Evolutionary conservation across 2,329 filamentous ascomycete species (phyloP).

Genomic region (Sclerotinia subarctica): DNA sequence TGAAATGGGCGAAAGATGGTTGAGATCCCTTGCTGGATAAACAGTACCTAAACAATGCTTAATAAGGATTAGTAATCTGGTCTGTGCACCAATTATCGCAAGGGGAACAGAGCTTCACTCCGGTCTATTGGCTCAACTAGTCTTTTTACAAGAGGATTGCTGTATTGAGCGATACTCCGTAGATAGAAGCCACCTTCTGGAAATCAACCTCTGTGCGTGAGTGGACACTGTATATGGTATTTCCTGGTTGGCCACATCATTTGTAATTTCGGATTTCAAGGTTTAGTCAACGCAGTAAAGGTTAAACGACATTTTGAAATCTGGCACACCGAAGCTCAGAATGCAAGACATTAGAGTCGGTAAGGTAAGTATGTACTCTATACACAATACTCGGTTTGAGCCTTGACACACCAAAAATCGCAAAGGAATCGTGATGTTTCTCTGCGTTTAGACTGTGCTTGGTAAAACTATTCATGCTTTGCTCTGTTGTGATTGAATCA

Average conservation of each 20-base stretch:
- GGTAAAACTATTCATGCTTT: background rate
- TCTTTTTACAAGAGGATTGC: too few species aligned
- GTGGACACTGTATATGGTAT: background rate
- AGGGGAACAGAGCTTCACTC: too few species aligned
- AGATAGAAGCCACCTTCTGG: background rate
- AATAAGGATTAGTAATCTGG: background rate
- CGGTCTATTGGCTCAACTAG: too few species aligned
- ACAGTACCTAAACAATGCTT: background rate
- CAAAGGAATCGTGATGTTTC: constrained; percentile 11
- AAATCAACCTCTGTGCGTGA: background rate
- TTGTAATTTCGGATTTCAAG: constrained; percentile 1
- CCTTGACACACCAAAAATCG: background rate
- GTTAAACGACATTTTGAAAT: background rate
- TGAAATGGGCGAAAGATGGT: background rate
- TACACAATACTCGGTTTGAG: background rate
- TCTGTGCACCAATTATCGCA: too few species aligned
- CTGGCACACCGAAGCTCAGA: background rate
- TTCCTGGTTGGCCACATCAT: constrained; percentile 14
- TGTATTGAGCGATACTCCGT: background rate
- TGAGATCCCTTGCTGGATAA: background rate
- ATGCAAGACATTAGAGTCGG: background rate
- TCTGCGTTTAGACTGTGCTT: background rate
- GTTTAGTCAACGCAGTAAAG: background rate
- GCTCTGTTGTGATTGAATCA: background rate
- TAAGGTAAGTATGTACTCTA: too few species aligned